Conservation (phyloP, 352 stramenopile genomes). For the Aphanomyces astaci region DNA sequence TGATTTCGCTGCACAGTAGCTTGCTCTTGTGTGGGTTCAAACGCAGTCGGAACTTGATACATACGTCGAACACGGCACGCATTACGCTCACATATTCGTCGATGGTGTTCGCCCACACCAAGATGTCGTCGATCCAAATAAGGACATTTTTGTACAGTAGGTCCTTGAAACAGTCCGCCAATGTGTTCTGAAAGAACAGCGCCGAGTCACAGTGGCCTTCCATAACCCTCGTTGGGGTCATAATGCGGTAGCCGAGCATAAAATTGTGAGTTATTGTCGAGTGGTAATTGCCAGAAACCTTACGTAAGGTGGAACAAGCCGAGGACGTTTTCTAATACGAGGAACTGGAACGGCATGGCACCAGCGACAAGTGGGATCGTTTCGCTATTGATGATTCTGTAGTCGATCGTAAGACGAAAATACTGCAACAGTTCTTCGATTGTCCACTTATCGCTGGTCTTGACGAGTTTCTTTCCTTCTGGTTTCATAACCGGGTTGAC, state of each 20-base stretch:
- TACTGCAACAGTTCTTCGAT: not conserved
- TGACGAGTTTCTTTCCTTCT: no score
- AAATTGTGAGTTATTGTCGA: not conserved
- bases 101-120: not conserved
- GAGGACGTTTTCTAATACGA: not conserved
- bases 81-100: not conserved
- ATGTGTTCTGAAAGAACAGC: not conserved
- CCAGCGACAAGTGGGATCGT: not conserved
- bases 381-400: no score
- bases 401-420: not conserved
- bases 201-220: not conserved
- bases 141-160: not conserved
- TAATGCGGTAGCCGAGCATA: not conserved
- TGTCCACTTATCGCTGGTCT: conserved; percentile 25
- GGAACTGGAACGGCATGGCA: not conserved
- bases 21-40: no score
- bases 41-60: no score
- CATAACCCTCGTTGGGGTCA: not conserved
- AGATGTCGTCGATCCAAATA: not conserved
- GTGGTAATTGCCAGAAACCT: conserved; percentile 2
- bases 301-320: not conserved
- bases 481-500: no score
- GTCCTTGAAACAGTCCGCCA: not conserved
- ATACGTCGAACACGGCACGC: no score
- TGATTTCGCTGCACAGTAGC: no score